Percentiles rank a stretch among this genome's conserved stretches.
These are phyloP conservation scores for Nepenthes alata DNA, from an alignment of 179 eudicot genomes.

Conservation along the genomic window DNA sequence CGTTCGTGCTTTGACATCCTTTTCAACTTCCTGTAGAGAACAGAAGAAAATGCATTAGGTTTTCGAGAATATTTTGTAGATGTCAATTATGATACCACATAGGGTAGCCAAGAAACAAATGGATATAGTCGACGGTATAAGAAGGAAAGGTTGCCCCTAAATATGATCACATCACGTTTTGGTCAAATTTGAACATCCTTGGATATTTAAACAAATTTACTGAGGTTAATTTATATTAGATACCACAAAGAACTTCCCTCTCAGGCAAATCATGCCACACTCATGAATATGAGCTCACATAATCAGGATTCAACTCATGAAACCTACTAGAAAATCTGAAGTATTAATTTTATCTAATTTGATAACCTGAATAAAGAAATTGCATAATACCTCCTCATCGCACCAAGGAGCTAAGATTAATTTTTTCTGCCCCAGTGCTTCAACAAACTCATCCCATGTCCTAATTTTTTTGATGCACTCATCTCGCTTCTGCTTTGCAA, in stretches of 20 bases:
- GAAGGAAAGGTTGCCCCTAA: not conserved
- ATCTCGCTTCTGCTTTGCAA: constrained; percentile 80
- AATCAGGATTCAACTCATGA: not conserved
- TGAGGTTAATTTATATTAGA: too few species aligned
- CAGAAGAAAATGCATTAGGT: not conserved
- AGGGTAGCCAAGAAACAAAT: too few species aligned
- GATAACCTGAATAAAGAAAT: not conserved
- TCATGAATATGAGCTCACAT: not conserved
- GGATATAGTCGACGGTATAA: too few species aligned
- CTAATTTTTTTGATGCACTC: constrained; percentile 51
- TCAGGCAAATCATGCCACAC: too few species aligned
- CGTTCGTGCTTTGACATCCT: constrained; percentile 83
- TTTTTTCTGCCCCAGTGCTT: constrained; percentile 75
- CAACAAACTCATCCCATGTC: constrained; percentile 90
- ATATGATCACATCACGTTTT: not conserved
- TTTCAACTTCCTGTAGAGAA: constrained; percentile 74
- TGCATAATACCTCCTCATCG: constrained; percentile 66
- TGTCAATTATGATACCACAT: too few species aligned
- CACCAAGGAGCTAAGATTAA: constrained; percentile 98
- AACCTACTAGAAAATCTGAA: too few species aligned
- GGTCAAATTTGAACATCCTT: too few species aligned
- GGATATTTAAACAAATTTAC: too few species aligned
- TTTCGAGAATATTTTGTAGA: not conserved
- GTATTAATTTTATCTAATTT: not conserved
- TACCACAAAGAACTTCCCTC: too few species aligned